A percentile compares a stretch with the other conserved stretches of the same genome.
Evolutionary conservation across 2,329 filamentous ascomycete genomes (phyloP).

Genomic region (Lachnellula suecica): DNA sequence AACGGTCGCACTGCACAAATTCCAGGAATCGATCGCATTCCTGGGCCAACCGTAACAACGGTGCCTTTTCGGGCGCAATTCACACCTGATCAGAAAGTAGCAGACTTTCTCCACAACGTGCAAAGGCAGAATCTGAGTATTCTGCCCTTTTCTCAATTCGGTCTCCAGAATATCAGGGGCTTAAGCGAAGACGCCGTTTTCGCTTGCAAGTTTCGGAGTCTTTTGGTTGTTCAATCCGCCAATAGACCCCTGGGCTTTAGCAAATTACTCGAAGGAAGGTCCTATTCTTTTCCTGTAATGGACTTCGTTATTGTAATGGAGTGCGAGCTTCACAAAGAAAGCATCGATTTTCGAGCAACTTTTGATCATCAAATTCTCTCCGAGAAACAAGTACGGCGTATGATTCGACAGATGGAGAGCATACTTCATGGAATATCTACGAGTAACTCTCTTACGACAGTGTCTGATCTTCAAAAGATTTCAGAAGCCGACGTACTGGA

Average conservation of each 20-base stretch:
- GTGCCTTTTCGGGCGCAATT: background rate
- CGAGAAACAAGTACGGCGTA: no score
- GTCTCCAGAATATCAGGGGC: slow-evolving; percentile 11
- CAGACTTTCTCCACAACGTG: slow-evolving; percentile 31
- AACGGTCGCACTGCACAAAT: slow-evolving; percentile 39
- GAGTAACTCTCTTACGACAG: no score
- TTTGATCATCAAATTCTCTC: no score
- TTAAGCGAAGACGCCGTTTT: slow-evolving; percentile 5
- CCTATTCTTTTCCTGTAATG: no score
- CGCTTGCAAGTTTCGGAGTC: slow-evolving; percentile 13
- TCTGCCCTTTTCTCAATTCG: slow-evolving; percentile 34
- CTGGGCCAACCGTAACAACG: slow-evolving; percentile 41
- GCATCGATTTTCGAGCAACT: no score
- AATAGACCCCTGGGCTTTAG: background rate
- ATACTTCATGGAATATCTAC: no score
- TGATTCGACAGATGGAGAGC: no score
- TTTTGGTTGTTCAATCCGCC: slow-evolving; percentile 13
- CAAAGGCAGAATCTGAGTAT: slow-evolving; percentile 46
- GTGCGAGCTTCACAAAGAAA: no score
- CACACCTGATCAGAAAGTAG: background rate
- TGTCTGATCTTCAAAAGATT: no score
- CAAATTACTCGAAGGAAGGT: background rate
- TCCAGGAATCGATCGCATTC: slow-evolving; percentile 38
- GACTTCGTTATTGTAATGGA: no score
- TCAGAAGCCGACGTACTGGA: no score